These are phyloP conservation scores for Moricandia moricandioides DNA, from an alignment of 345 rosid species.

Conservation along the genomic window DNA sequence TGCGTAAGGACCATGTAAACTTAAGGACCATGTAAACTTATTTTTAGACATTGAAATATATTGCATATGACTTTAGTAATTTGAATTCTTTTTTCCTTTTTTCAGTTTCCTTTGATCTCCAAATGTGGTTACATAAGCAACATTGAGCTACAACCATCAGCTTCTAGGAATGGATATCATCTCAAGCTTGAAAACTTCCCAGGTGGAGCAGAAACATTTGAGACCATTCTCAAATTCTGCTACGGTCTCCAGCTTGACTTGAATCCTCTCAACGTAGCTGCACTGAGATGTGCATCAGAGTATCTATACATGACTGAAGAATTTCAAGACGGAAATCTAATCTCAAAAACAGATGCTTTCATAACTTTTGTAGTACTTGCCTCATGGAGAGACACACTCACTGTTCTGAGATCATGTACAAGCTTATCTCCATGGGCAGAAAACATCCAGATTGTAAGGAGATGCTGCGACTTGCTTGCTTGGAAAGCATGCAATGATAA, in stretches of 20 bases:
- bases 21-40: too few species aligned
- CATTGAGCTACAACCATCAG: slow-evolving; percentile 59
- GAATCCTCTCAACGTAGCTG: slow-evolving; percentile 56
- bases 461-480: slow-evolving; percentile 82
- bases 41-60: too few species aligned
- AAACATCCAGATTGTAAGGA: slow-evolving; percentile 76
- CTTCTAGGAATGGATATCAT: slow-evolving; percentile 48
- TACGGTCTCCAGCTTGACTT: slow-evolving; percentile 64
- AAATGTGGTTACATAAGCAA: slow-evolving; percentile 76
- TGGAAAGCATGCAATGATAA: slow-evolving; percentile 64
- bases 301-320: slow-evolving; percentile 88
- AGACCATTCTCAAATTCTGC: slow-evolving; percentile 63
- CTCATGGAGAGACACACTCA: slow-evolving; percentile 80
- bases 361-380: slow-evolving; percentile 73
- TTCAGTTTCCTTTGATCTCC: slow-evolving; percentile 76
- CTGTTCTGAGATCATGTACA: slow-evolving; percentile 67
- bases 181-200: slow-evolving; percentile 76
- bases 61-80: too few species aligned
- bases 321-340: slow-evolving; percentile 71
- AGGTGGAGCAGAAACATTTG: slow-evolving; percentile 73
- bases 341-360: slow-evolving; percentile 75
- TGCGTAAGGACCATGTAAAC: too few species aligned
- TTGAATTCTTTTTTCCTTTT: not conserved
- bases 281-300: slow-evolving; percentile 78
- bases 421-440: slow-evolving; percentile 83